Conservation (phyloP, 2,329 filamentous ascomycete genomes). For the Cryphonectria japonica region DNA sequence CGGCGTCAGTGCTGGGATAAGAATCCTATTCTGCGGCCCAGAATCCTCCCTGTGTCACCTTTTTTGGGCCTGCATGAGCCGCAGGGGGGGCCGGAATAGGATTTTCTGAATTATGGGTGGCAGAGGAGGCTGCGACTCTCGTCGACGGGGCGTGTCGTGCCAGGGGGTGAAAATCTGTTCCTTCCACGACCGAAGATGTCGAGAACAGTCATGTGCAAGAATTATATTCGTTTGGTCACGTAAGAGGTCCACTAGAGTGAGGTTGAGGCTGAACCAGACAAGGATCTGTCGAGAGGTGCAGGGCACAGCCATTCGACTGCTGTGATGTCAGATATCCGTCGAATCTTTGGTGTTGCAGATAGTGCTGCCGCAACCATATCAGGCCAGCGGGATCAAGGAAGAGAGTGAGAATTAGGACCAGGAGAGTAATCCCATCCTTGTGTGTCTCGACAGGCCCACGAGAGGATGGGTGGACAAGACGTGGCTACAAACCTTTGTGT, state of each 20-base stretch:
- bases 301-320: background rate
- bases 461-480: background rate
- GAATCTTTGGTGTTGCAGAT: background rate
- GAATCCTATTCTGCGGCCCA: background rate
- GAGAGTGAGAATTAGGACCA: too few species aligned
- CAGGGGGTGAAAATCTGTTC: background rate
- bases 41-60: background rate
- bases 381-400: background rate
- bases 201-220: background rate
- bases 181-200: background rate
- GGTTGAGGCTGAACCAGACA: background rate
- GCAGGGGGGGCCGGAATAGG: background rate
- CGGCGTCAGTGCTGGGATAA: background rate
- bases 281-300: background rate
- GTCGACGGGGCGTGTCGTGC: background rate
- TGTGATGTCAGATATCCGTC: background rate
- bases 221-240: background rate
- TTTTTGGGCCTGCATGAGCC: background rate
- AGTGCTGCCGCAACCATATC: background rate
- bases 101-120: background rate
- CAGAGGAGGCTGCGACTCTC: background rate
- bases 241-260: background rate
- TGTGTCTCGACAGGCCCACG: too few species aligned
- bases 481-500: background rate
- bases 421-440: too few species aligned